Evolutionary conservation across 441 rosid species (phyloP), one percentile per base, ranked within the genome.

Genomic region (Aleurites moluccanus): DNA sequence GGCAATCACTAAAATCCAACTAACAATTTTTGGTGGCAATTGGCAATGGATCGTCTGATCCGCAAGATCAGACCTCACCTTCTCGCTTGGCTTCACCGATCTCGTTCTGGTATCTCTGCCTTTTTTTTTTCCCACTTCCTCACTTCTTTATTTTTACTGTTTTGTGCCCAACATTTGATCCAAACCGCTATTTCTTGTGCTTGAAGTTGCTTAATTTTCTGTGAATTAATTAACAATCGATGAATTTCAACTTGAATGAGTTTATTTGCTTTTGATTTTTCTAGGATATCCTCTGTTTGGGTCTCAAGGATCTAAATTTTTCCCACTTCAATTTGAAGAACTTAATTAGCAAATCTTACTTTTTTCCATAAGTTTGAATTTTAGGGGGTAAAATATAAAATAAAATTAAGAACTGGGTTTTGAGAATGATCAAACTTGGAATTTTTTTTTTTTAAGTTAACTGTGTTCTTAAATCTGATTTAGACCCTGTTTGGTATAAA

Each of bases 61-160:
- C 86, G 86, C 77, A 91, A 85, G 84, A 76, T 89, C 78, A 87
- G 84, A 38, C 83, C 80, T 70, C 81, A 75, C 69, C 88, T 86
- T 78, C 91, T 86, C 28, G 80, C 87, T 0, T 89, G 93, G 95
- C 91, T 89, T 73, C 89, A 75, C 53, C 88, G 98, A 79, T 86
- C 98, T 81, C 90, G 87, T 75, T 86, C 92, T 53, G 88, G 96
- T 91, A 72, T 28, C 44, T 49, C 27, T 8, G 3, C 60, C 27
- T 64, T 30, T 6, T 14, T 63, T 62, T 35, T 63, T 38, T 71
- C 1, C 1, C 42, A 52, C 9, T 62, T 33, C 38, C 75, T 57
- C 11, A n/a, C 13, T 70, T 55, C 64, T 70, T 18, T 56, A 52
- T 11, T 21, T 56, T 52, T 27, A 9, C 20, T 53, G 40, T 68